Conservation (phyloP, 495 filamentous ascomycete genomes). For the Articulospora tetracladia region DNA sequence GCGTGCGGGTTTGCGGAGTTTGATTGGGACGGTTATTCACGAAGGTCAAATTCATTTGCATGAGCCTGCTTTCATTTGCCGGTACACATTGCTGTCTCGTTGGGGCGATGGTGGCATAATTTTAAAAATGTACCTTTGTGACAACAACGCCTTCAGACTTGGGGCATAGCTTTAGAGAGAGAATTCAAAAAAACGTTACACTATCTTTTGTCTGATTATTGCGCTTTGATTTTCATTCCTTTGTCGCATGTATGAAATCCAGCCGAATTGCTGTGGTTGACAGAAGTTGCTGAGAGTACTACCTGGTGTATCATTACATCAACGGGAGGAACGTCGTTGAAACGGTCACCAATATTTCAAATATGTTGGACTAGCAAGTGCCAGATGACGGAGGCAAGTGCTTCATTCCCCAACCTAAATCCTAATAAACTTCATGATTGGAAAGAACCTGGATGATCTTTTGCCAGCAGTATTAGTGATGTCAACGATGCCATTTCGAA, state of each 20-base stretch:
- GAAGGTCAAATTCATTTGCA: slow-evolving; percentile 18
- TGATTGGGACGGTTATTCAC: slow-evolving; percentile 18
- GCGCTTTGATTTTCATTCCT: background rate
- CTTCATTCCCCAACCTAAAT: too few relatives aligned
- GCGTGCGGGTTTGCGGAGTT: slow-evolving; percentile 25
- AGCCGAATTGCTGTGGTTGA: background rate
- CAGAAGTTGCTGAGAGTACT: background rate
- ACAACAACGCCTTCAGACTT: slow-evolving; percentile 8
- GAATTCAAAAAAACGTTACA: slow-evolving; percentile 1
- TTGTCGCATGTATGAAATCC: background rate
- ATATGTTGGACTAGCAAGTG: background rate
- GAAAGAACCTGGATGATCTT: too few relatives aligned
- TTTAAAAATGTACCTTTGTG: slow-evolving; percentile 15
- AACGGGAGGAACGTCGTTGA: background rate
- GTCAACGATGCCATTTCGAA: too few relatives aligned
- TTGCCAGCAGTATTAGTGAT: too few relatives aligned
- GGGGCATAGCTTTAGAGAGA: slow-evolving; percentile 5
- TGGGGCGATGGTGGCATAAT: slow-evolving; percentile 7
- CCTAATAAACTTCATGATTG: background rate
- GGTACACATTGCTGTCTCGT: slow-evolving; percentile 4
- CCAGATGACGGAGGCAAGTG: too few relatives aligned
- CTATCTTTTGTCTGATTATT: background rate
- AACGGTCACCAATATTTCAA: background rate
- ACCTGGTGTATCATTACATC: background rate
- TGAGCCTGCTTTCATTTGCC: slow-evolving; percentile 9